phyloP scores from a whole-genome alignment of 495 filamentous ascomycete genomes.

The Immersiella caudata region DNA sequence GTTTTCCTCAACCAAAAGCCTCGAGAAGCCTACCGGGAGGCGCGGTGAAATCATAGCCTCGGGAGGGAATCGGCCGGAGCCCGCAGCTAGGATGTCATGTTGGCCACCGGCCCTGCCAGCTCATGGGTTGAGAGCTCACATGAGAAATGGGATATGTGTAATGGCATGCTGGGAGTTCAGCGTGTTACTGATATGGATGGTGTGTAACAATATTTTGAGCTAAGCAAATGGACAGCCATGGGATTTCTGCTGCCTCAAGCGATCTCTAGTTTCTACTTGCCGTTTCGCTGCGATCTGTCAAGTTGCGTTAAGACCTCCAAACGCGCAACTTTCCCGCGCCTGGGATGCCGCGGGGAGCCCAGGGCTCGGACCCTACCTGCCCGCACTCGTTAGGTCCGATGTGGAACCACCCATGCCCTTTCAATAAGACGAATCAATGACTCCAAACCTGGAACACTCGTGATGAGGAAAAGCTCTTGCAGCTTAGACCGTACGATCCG shows the following conservation, averaged over 20 bases:
- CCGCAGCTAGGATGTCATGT: neutral
- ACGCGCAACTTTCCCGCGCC: too few relatives aligned
- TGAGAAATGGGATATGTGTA: neutral
- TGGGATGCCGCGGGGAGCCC: neutral
- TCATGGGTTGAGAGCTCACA: neutral
- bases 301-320: neutral
- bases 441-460: neutral
- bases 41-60: slow-evolving; percentile 2
- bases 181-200: neutral
- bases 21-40: slow-evolving; percentile 38
- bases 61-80: neutral
- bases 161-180: neutral
- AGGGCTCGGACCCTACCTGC: neutral
- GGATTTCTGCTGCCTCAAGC: neutral
- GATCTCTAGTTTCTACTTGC: neutral
- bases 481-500: neutral
- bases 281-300: neutral
- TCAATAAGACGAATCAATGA: neutral
- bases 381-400: neutral
- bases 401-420: neutral
- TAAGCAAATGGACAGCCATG: neutral
- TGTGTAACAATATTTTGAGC: neutral
- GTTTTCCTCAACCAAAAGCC: slow-evolving; percentile 49
- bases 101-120: neutral
- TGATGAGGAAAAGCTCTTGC: neutral